These are phyloP conservation scores for Raffaelea deltoideospora DNA, from an alignment of 2,329 filamentous ascomycete species.

Conservation along the genomic window DNA sequence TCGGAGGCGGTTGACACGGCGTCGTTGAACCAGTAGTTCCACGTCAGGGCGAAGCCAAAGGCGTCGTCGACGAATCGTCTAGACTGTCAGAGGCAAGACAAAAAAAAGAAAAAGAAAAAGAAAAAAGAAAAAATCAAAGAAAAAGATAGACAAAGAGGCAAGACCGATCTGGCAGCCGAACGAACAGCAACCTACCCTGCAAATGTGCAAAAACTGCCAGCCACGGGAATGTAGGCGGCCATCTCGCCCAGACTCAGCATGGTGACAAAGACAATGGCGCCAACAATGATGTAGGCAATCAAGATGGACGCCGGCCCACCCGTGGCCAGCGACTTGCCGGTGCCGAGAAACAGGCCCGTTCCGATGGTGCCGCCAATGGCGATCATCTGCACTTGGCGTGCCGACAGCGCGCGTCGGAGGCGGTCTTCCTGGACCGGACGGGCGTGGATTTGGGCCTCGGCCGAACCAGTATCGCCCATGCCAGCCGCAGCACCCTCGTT, in stretches of 20 bases:
- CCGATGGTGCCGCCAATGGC: conserved; percentile 45
- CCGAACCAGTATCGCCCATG: too few relatives aligned
- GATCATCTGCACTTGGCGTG: conserved; percentile 55
- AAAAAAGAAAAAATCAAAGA: neutral
- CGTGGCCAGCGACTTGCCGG: conserved; percentile 43
- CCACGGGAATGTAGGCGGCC: conserved; percentile 61
- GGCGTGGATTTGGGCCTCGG: too few relatives aligned
- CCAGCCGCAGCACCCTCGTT: too few relatives aligned
- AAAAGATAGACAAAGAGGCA: neutral
- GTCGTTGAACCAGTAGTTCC: conserved; percentile 72
- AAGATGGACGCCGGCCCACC: conserved; percentile 51
- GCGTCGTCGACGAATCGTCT: conserved; percentile 59
- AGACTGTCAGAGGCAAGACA: conserved; percentile 29
- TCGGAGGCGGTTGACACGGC: conserved; percentile 45
- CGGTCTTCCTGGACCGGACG: conserved; percentile 18
- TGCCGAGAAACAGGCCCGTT: conserved; percentile 47
- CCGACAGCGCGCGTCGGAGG: conserved; percentile 38
- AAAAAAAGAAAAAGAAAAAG: neutral
- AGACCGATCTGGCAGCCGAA: neutral
- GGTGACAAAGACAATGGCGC: conserved; percentile 59
- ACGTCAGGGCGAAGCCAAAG: conserved; percentile 66
- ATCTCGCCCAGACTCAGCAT: conserved; percentile 60
- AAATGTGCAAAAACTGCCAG: conserved; percentile 63
- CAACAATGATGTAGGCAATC: conserved; percentile 55
- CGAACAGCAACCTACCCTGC: conserved; percentile 23